phyloP scores from a whole-genome alignment of 192 early-diverging fungal species.

The Helicostylum pulchrum region DNA sequence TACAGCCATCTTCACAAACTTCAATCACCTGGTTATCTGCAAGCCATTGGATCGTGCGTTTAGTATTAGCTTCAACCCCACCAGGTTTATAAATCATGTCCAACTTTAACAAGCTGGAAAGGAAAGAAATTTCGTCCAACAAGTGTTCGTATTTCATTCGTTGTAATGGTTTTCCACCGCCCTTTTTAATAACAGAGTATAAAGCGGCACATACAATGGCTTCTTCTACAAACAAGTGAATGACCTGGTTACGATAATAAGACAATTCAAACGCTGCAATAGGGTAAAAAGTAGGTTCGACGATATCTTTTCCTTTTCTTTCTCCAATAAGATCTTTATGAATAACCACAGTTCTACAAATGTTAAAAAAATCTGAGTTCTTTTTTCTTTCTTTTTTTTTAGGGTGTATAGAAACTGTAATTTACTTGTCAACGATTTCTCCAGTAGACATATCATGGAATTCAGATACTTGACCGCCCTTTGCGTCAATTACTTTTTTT shows the following conservation, averaged over 20 bases:
- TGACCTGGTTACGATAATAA: conserved; percentile 83
- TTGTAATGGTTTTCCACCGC: conserved; percentile 67
- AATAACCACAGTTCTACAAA: conserved; percentile 54
- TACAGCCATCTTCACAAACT: conserved; percentile 41
- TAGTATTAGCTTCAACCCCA: conserved; percentile 63
- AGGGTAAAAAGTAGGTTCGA: conserved; percentile 80
- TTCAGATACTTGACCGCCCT: conserved; percentile 78
- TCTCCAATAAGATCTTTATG: conserved; percentile 75
- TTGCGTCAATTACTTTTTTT: conserved; percentile 52
- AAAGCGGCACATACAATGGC: conserved; percentile 72
- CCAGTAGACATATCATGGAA: conserved; percentile 68
- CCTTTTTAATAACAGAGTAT: conserved; percentile 76
- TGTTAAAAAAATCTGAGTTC: not conserved
- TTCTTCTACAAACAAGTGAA: conserved; percentile 55
- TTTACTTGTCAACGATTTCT: conserved; percentile 71
- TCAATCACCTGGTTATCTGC: conserved; percentile 48
- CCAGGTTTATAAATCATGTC: conserved; percentile 81
- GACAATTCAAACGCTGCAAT: conserved; percentile 79
- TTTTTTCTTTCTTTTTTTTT: too few relatives aligned
- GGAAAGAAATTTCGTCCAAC: conserved; percentile 64
- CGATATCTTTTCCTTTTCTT: conserved; percentile 68
- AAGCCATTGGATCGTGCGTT: conserved; percentile 58
- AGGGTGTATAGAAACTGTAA: not conserved
- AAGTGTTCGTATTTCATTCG: conserved; percentile 54
- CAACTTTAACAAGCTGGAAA: conserved; percentile 71